Base-by-base conservation (phyloP, 768 basidiomycete species). In the Phylloporus arenicola region DNA sequence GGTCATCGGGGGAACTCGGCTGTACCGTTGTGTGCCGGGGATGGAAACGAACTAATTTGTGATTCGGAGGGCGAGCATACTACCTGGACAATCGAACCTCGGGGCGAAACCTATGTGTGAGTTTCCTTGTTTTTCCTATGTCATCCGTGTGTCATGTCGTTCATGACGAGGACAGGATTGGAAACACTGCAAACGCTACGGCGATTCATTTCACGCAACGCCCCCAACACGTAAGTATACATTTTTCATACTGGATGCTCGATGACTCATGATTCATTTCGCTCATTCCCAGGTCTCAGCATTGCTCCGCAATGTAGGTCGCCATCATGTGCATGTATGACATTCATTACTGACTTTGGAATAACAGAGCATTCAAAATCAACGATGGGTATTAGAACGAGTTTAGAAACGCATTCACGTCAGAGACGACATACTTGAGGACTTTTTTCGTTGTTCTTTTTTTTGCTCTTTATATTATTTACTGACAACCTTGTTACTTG, bases 341-440 rank as follows among this genome's bases (percentile, higher is more conserved):
- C 11, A 12, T n/a, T 10, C 10, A 4, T 39, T 16, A 12, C 37
- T 47, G 17, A 47, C 27, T 6, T 27, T 29, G 17, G 30, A 7
- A 20, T n/a, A 3, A 38, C 33, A 40, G 53, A 55, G 45, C 39
- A 37, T 27, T 20, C 47, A 25, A 53, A 42, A 48, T n/a, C 54
- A 55, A 35, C 54, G 54, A 11, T 55, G 54, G 54, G 29, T 48
- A 3, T 12, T 55, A 33, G 54, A 55, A 45, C 50, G 47, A 12
- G 27, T 6, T 31, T 48, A 42, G 22, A 31, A 12, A 16, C n/a
- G 29, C 17, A 38, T 20, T n/a, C 12, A 39, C 9, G 38, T 12
- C 6, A 30, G 12, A 19, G 35, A 38, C 14, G 30, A 12, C 29
- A 12, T 25, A 31, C n/a, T 11, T 14, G 38, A 25, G 29, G 24